Evolutionary conservation across 2,329 filamentous ascomycete species (phyloP), one percentile per base, ranked within the genome.

Genomic region (Botrytis fabae): DNA sequence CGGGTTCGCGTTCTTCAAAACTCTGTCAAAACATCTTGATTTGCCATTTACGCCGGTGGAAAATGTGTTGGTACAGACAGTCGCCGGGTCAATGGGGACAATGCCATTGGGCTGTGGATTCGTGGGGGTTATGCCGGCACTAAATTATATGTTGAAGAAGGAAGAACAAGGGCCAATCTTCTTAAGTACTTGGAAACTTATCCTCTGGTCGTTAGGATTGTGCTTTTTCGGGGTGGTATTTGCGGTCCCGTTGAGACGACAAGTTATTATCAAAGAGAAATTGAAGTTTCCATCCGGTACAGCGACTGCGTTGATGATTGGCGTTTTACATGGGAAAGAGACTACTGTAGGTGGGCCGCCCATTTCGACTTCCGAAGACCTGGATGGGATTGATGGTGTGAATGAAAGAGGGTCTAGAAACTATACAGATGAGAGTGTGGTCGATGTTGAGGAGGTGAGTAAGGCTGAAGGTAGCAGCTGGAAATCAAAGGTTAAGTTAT

Each of bases 201-300:
- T 97, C 10, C 82, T 98, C 12, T 99, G 96, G 96, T 93, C 94
- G 40, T 82, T 99, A 71, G 96, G 96, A 0, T 88, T 99, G 25
- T 98, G 95, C 81, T 95, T 98, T 80, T 99, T 99, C 80, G 96
- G 96, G 0, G 96, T 98, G 1, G 91, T 98, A 1, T 98, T 99
- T 84, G 96, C 95, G 0, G 95, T 99, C 22, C 96, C 96, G 0
- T 81, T 98, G 71, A 88, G 96, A 64, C 92, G 90, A 72, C 94
- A 99, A 83, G 95, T 98, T 71, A 97, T 99, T 74, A 93, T 99
- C 72, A 85, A 92, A 73, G 96, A 99, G 83, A 93, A 95, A 80
- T 83, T 99, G 73, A 96, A 93, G 80, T 99, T 99, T 78, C 96
- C 96, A 0, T 97, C 93, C 78, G 96, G 96, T 1, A 98, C 97